phyloP scores from a whole-genome alignment of 768 basidiomycete genomes.

The Agaricus subrufescens region DNA sequence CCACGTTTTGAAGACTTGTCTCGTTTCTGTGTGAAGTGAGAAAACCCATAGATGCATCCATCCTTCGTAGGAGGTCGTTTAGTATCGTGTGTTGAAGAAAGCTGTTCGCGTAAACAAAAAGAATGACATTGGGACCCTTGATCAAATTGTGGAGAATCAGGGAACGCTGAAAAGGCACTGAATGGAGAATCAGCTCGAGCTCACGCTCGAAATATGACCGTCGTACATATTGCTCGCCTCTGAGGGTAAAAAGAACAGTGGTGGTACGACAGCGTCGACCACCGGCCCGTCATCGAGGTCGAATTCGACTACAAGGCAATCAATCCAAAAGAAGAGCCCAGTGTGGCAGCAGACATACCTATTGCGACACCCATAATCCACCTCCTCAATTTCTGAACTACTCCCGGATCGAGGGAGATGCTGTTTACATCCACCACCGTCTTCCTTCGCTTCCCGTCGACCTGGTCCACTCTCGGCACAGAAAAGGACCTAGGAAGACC shows the following conservation, averaged over 20 bases:
- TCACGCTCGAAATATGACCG: background rate
- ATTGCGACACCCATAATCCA: conserved; percentile 70
- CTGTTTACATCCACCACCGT: conserved; percentile 31
- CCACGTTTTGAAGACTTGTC: conserved; percentile 69
- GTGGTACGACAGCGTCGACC: conserved; percentile 65
- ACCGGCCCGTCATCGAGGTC: conserved; percentile 86
- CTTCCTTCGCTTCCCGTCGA: conserved; percentile 23
- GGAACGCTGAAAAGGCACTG: conserved; percentile 91
- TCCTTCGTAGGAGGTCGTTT: conserved; percentile 42
- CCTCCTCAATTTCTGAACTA: conserved; percentile 44
- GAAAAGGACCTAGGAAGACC: conserved; percentile 41
- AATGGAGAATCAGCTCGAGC: background rate
- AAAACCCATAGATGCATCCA: conserved; percentile 74
- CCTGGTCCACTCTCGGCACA: conserved; percentile 33
- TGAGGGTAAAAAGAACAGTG: conserved; percentile 53
- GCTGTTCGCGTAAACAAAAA: conserved; percentile 69
- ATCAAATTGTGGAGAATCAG: conserved; percentile 82
- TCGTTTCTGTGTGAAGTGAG: conserved; percentile 68
- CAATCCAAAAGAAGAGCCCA: background rate
- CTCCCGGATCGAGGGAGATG: conserved; percentile 44
- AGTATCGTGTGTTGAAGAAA: conserved; percentile 10
- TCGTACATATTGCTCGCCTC: conserved; percentile 84
- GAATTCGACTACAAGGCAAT: conserved; percentile 60
- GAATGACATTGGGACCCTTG: conserved; percentile 83
- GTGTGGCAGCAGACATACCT: conserved; percentile 34